These are phyloP conservation scores for Teratosphaeria zuluensis DNA, from an alignment of 2,329 filamentous ascomycete genomes.

Conservation along the genomic window DNA sequence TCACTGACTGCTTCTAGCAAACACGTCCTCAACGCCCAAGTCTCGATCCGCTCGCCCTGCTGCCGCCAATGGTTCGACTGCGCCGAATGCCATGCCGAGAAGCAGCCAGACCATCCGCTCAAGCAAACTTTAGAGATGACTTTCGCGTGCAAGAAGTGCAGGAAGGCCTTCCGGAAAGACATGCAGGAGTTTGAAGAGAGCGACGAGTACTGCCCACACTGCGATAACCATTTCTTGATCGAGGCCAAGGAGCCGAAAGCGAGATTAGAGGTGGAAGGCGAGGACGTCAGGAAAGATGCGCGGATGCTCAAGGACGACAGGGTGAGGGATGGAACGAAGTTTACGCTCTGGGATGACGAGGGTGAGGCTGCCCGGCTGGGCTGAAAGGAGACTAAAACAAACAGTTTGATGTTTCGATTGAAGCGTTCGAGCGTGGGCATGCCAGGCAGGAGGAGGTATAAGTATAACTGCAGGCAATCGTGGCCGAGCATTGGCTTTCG, in stretches of 20 bases:
- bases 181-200: slow-evolving; percentile 85
- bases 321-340: slow-evolving; percentile 36
- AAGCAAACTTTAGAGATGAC: slow-evolving; percentile 70
- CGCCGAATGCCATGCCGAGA: slow-evolving; percentile 82
- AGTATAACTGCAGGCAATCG: background rate
- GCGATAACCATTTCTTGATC: slow-evolving; percentile 95
- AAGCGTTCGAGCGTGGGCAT: background rate
- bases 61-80: slow-evolving; percentile 99
- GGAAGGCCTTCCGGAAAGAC: slow-evolving; percentile 95
- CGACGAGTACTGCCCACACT: slow-evolving; percentile 98
- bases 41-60: slow-evolving; percentile 89
- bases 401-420: background rate
- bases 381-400: slow-evolving; percentile 7
- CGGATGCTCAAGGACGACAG: slow-evolving; percentile 90
- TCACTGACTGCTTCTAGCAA: slow-evolving; percentile 52
- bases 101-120: slow-evolving; percentile 59
- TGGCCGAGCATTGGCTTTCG: background rate
- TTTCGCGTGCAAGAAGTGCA: slow-evolving; percentile 98
- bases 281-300: slow-evolving; percentile 75
- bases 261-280: slow-evolving; percentile 76
- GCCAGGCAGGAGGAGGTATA: background rate
- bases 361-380: slow-evolving; percentile 23
- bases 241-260: slow-evolving; percentile 80
- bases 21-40: slow-evolving; percentile 96
- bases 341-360: slow-evolving; percentile 25